Evolutionary conservation across 2,329 filamentous ascomycete genomes (phyloP).

Genomic region (Diaporthe ilicicola): DNA sequence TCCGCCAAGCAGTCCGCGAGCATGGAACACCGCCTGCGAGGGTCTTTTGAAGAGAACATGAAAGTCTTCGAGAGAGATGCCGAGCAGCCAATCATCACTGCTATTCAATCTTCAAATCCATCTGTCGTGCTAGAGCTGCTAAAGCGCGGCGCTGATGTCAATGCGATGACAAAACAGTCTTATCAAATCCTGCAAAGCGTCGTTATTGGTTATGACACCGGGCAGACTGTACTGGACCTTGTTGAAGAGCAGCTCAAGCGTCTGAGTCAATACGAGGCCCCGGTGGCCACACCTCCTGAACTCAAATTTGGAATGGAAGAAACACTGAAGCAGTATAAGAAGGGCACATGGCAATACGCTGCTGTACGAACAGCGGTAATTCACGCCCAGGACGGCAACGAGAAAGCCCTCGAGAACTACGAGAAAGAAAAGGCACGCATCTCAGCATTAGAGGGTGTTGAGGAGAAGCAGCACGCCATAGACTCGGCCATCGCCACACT

Average conservation of each 20-base stretch:
- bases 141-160: constrained; percentile 70
- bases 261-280: constrained; percentile 55
- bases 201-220: constrained; percentile 45
- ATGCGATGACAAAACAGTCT: constrained; percentile 58
- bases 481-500: constrained; percentile 59
- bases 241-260: constrained; percentile 61
- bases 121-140: constrained; percentile 67
- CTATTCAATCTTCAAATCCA: constrained; percentile 58
- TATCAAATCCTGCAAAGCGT: constrained; percentile 46
- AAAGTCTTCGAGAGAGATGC: constrained; percentile 54
- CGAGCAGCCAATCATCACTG: constrained; percentile 73
- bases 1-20: constrained; percentile 55
- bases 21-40: constrained; percentile 47
- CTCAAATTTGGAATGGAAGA: constrained; percentile 50
- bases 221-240: constrained; percentile 66
- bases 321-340: constrained; percentile 60
- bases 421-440: constrained; percentile 46
- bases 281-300: constrained; percentile 41
- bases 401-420: constrained; percentile 45
- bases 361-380: constrained; percentile 52
- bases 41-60: constrained; percentile 55
- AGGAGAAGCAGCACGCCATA: constrained; percentile 66
- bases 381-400: constrained; percentile 43
- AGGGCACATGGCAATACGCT: constrained; percentile 70
- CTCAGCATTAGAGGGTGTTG: constrained; percentile 40